A percentile compares a stretch with the other conserved stretches of the same genome.
These are phyloP conservation scores for Vitis labrusca DNA, from an alignment of 164 flowering plant species.

Conservation along the genomic window DNA sequence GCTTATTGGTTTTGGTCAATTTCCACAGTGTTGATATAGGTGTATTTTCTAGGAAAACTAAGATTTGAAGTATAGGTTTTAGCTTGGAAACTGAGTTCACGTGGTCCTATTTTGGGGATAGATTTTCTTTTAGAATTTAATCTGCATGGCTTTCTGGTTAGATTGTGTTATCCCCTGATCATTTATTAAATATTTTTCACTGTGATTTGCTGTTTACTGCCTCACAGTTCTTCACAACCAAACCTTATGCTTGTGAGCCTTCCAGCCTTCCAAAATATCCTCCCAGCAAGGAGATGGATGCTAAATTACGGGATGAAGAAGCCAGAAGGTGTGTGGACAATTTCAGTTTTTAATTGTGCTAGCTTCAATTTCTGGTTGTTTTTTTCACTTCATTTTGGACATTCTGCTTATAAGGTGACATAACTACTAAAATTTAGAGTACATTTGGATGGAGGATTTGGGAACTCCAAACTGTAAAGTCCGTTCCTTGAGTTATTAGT, in stretches of 20 bases:
- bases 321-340: constrained; percentile 63
- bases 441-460: no score
- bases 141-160: neutral
- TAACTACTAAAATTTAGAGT: no score
- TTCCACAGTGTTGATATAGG: no score
- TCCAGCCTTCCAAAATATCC: constrained; percentile 93
- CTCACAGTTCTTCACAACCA: constrained; percentile 73
- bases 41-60: no score
- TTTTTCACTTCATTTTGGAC: neutral
- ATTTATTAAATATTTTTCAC: neutral
- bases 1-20: no score
- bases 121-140: no score
- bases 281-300: constrained; percentile 98
- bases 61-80: no score
- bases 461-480: no score
- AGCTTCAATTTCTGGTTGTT: neutral
- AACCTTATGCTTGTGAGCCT: constrained; percentile 92
- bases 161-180: neutral
- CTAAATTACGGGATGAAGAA: constrained; percentile 90
- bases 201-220: neutral
- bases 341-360: neutral
- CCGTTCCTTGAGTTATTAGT: no score
- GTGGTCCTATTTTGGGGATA: no score
- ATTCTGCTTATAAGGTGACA: no score
- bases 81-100: no score